Evolutionary conservation across 768 basidiomycete genomes (phyloP).

Genomic region (Leccinum broughii): DNA sequence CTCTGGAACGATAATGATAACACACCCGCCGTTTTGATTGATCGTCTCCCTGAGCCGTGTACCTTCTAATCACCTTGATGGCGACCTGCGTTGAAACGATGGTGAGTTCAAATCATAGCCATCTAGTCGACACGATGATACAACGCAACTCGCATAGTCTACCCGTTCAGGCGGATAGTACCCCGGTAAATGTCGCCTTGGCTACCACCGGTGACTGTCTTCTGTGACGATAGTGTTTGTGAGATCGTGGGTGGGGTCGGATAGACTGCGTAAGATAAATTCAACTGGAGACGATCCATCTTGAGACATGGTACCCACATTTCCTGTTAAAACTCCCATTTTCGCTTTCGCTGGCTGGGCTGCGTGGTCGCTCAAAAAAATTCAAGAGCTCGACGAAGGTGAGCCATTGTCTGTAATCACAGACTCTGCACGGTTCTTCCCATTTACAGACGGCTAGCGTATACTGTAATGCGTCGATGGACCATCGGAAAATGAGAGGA

Average conservation of each 20-base stretch:
- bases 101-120: background rate
- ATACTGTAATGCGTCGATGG: background rate
- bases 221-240: conserved; percentile 14
- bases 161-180: conserved; percentile 14
- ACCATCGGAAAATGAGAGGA: background rate
- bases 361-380: conserved; percentile 5
- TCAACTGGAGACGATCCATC: background rate
- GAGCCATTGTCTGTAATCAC: background rate
- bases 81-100: conserved; percentile 1
- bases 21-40: conserved; percentile 17
- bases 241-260: conserved; percentile 13
- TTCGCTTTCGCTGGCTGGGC: conserved; percentile 2
- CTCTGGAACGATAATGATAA: conserved; percentile 4
- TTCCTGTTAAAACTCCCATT: conserved; percentile 3
- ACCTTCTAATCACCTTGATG: conserved; percentile 27
- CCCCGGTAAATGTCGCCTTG: conserved; percentile 25
- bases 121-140: conserved; percentile 14
- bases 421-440: background rate
- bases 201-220: conserved; percentile 17
- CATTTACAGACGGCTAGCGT: conserved; percentile 6
- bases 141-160: conserved; percentile 9
- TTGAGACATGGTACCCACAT: conserved; percentile 7
- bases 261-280: conserved; percentile 9
- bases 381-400: conserved; percentile 1
- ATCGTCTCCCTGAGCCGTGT: conserved; percentile 16